phyloP scores from a whole-genome alignment of 192 early-diverging fungal genomes.

The Gryganskiella cystojenkinii region DNA sequence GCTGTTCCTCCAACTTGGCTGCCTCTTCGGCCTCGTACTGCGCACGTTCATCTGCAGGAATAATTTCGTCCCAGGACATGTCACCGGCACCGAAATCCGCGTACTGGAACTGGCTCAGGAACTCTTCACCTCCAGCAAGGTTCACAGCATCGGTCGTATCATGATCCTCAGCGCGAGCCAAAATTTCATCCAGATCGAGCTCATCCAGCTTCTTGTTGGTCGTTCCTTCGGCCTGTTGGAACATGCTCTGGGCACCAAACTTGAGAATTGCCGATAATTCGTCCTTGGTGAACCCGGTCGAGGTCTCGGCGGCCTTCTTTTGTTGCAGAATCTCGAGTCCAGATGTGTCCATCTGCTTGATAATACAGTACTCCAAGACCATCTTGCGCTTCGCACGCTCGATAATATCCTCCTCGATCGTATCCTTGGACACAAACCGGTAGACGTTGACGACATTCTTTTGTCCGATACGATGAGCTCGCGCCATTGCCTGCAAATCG shows the following conservation, averaged over 20 bases:
- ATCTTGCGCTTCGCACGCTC: slow-evolving; percentile 99
- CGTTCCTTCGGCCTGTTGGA: slow-evolving; percentile 75
- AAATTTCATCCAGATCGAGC: slow-evolving; percentile 97
- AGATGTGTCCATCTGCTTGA: slow-evolving; percentile 99
- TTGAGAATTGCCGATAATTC: slow-evolving; percentile 96
- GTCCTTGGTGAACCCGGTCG: slow-evolving; percentile 77
- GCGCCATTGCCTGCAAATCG: slow-evolving; percentile 97
- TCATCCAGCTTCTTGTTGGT: slow-evolving; percentile 87
- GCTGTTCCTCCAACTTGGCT: slow-evolving; percentile 67
- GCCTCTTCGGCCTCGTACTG: slow-evolving; percentile 74
- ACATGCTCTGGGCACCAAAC: slow-evolving; percentile 99
- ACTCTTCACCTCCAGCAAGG: slow-evolving; percentile 85
- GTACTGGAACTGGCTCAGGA: slow-evolving; percentile 94
- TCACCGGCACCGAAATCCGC: slow-evolving; percentile 84
- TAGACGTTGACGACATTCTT: slow-evolving; percentile 98
- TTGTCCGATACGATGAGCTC: slow-evolving; percentile 98
- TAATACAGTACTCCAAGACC: slow-evolving; percentile 99
- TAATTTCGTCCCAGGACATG: slow-evolving; percentile 95
- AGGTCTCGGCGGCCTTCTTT: slow-evolving; percentile 55
- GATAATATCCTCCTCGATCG: slow-evolving; percentile 98
- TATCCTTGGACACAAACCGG: slow-evolving; percentile 96
- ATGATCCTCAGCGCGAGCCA: slow-evolving; percentile 93
- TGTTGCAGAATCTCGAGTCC: slow-evolving; percentile 76
- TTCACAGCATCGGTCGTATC: slow-evolving; percentile 78
- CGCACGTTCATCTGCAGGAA: slow-evolving; percentile 87